Percentiles rank a stretch among this genome's conserved stretches.
Conservation (phyloP, 805 yeast species). For the Kuraishia hungarica region DNA sequence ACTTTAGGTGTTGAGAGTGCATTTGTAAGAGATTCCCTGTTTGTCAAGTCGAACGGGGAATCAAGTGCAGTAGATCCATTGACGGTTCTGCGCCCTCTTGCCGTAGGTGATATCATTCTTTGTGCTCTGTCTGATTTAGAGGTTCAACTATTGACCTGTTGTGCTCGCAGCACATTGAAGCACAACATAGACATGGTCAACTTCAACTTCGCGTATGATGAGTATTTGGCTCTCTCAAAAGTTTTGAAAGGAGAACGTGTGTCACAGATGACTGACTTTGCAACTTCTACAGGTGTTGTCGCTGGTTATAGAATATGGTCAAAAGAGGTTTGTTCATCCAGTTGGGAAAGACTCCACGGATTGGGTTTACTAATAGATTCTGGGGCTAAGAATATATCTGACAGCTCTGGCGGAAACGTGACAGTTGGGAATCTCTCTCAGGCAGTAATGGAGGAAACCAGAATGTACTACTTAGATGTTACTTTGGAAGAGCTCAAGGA, state of each 20-base stretch:
- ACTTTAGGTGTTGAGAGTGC: constrained; percentile 19
- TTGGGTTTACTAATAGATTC: constrained; percentile 36
- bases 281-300: constrained; percentile 26
- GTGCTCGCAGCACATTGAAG: constrained; percentile 63
- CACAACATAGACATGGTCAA: constrained; percentile 53
- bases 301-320: constrained; percentile 49
- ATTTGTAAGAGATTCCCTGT: constrained; percentile 12
- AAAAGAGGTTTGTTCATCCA: constrained; percentile 46
- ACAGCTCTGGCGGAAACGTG: neutral
- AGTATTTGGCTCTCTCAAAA: constrained; percentile 53
- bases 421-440: constrained; percentile 19
- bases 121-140: constrained; percentile 61
- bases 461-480: constrained; percentile 42
- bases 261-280: constrained; percentile 17
- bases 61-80: neutral
- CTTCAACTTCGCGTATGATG: constrained; percentile 70
- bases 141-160: constrained; percentile 58
- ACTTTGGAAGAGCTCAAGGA: constrained; percentile 28
- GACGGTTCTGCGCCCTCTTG: constrained; percentile 22
- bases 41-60: neutral
- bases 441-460: constrained; percentile 29
- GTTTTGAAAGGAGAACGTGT: constrained; percentile 26
- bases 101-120: constrained; percentile 7
- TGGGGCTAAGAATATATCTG: constrained; percentile 7
- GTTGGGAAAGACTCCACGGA: constrained; percentile 69